Evolutionary conservation across 202 grass and related monocot genomes (phyloP).

Genomic region (Bolboschoenoplectus hybrid): DNA sequence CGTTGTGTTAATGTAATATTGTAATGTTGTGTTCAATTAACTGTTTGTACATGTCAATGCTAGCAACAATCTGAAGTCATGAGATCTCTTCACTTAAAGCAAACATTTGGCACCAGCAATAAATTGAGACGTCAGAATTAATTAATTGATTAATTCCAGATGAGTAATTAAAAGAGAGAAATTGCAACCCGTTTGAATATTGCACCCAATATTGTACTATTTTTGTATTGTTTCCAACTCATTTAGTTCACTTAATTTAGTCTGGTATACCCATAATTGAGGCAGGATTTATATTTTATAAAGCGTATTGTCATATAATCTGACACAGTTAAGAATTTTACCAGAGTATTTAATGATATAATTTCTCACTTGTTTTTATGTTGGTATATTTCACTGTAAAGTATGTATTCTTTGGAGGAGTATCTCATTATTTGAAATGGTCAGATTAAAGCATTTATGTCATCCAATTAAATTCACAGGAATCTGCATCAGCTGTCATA

Average conservation of each 20-base stretch:
- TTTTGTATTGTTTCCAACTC: neutral
- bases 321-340: no score
- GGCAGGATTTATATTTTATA: no score
- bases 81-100: conserved; percentile 26
- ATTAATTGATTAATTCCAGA: neutral
- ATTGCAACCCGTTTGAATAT: neutral
- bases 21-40: neutral
- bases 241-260: neutral
- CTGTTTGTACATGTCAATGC: conserved; percentile 1
- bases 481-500: no score
- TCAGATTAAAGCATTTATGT: no score
- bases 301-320: no score
- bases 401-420: no score
- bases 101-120: conserved; percentile 12
- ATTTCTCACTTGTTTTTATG: no score
- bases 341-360: no score
- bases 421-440: no score
- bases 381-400: no score
- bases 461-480: no score
- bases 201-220: neutral
- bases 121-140: neutral
- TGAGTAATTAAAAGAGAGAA: neutral
- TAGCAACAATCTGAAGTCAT: neutral
- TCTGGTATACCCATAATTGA: neutral
- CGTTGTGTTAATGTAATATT: neutral